A percentile compares a stretch with the other conserved stretches of the same genome.
phyloP scores from a whole-genome alignment of 2,329 filamentous ascomycete genomes.

The Mycogone perniciosa region DNA sequence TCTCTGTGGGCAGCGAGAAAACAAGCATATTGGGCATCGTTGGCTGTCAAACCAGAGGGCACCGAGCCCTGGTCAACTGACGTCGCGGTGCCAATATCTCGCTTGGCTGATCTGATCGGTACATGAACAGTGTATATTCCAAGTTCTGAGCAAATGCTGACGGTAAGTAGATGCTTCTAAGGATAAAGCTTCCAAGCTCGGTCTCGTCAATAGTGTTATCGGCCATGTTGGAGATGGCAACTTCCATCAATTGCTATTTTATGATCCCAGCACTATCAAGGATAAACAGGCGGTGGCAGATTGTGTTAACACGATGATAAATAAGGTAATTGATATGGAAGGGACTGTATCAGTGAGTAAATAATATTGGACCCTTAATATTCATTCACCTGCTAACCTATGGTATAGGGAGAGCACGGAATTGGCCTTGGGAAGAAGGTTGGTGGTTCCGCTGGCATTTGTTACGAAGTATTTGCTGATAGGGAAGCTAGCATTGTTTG shows the following conservation, averaged over 20 bases:
- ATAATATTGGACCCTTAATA: not conserved
- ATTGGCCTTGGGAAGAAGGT: slow-evolving; percentile 65
- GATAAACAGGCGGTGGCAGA: slow-evolving; percentile 50
- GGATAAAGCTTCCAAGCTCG: slow-evolving; percentile 54
- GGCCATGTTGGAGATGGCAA: slow-evolving; percentile 72
- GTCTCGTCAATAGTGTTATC: slow-evolving; percentile 59
- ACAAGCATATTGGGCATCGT: slow-evolving; percentile 66
- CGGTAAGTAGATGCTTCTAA: slow-evolving; percentile 51
- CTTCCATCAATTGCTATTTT: slow-evolving; percentile 53
- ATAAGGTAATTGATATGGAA: slow-evolving; percentile 62
- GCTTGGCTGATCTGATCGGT: slow-evolving; percentile 62
- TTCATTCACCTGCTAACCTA: not conserved
- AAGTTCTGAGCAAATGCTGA: slow-evolving; percentile 1
- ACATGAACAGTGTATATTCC: slow-evolving; percentile 2
- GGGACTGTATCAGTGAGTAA: slow-evolving; percentile 60
- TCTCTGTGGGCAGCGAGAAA: slow-evolving; percentile 73
- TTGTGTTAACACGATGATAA: slow-evolving; percentile 63
- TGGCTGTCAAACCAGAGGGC: slow-evolving; percentile 54
- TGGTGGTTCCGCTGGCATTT: slow-evolving; percentile 29
- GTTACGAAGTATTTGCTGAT: not conserved
- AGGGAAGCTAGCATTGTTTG: slow-evolving; percentile 38
- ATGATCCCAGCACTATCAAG: slow-evolving; percentile 44
- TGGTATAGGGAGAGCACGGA: slow-evolving; percentile 54
- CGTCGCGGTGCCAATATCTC: slow-evolving; percentile 69
- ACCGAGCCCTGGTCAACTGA: slow-evolving; percentile 73